Percentiles rank a stretch among this genome's conserved stretches.
These are phyloP conservation scores for Mycosphaerella arachidis DNA, from an alignment of 2,329 filamentous ascomycete species.

Conservation along the genomic window DNA sequence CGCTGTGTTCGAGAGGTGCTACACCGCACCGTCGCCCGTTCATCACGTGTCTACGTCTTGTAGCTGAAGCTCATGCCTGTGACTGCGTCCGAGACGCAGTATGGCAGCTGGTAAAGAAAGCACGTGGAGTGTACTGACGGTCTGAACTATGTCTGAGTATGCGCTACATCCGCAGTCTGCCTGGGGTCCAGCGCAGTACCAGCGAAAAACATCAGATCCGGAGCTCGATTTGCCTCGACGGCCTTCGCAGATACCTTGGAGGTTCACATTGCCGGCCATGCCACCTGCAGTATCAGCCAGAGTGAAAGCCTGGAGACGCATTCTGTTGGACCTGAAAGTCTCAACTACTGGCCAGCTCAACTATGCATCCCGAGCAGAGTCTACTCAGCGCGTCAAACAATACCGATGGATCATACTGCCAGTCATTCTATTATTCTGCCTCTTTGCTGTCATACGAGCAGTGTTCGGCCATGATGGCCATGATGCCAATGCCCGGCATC, in stretches of 20 bases:
- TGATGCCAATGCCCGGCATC: background rate
- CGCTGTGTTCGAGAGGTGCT: background rate
- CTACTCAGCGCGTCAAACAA: background rate
- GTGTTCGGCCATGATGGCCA: background rate
- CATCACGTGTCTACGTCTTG: background rate
- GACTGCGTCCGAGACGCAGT: background rate
- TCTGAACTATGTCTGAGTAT: background rate
- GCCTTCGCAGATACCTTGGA: background rate
- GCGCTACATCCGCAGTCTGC: background rate
- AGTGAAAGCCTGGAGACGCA: background rate
- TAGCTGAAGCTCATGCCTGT: background rate
- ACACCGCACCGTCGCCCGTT: background rate
- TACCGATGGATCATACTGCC: background rate
- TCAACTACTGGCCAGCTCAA: background rate
- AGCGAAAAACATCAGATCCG: background rate
- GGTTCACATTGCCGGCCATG: background rate
- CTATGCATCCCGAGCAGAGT: background rate
- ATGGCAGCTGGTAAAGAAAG: background rate
- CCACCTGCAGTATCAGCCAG: background rate
- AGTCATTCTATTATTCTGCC: background rate
- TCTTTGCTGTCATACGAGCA: background rate
- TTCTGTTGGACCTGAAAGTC: background rate
- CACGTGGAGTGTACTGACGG: background rate
- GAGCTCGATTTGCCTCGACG: background rate
- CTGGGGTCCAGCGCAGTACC: background rate